Percentiles rank a stretch among this genome's conserved stretches.
Evolutionary conservation across 768 basidiomycete species (phyloP).

Genomic region (Collybia sp.): DNA sequence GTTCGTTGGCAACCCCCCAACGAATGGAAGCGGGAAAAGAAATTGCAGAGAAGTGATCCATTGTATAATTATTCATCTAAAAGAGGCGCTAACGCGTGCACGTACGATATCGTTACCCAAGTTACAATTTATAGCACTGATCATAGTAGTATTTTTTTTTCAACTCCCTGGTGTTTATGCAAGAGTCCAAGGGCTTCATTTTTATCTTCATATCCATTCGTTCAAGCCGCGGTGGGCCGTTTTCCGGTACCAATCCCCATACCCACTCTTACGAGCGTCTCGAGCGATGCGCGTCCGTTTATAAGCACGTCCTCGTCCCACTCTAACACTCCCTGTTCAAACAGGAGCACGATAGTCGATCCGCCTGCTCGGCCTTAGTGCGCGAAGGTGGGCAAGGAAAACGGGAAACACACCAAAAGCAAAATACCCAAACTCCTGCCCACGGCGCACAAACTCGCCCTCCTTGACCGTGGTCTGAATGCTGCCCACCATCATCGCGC

Average conservation of each 20-base stretch:
- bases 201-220: too few relatives aligned
- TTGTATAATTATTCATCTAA: too few relatives aligned
- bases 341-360: conserved; percentile 87
- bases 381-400: too few relatives aligned
- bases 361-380: conserved; percentile 48
- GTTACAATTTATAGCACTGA: too few relatives aligned
- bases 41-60: too few relatives aligned
- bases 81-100: too few relatives aligned
- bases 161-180: too few relatives aligned
- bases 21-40: too few relatives aligned
- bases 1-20: too few relatives aligned
- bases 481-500: background rate
- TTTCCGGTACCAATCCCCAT: conserved; percentile 66
- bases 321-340: conserved; percentile 77
- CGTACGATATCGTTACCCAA: too few relatives aligned
- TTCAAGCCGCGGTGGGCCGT: background rate
- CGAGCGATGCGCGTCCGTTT: conserved; percentile 83
- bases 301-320: conserved; percentile 91
- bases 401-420: background rate
- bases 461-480: background rate
- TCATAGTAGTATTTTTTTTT: too few relatives aligned
- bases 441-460: background rate
- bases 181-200: too few relatives aligned
- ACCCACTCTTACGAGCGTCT: conserved; percentile 85
- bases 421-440: background rate